Conservation (phyloP, 306 rosid genomes). For the Cotoneaster glaucophyllus region DNA sequence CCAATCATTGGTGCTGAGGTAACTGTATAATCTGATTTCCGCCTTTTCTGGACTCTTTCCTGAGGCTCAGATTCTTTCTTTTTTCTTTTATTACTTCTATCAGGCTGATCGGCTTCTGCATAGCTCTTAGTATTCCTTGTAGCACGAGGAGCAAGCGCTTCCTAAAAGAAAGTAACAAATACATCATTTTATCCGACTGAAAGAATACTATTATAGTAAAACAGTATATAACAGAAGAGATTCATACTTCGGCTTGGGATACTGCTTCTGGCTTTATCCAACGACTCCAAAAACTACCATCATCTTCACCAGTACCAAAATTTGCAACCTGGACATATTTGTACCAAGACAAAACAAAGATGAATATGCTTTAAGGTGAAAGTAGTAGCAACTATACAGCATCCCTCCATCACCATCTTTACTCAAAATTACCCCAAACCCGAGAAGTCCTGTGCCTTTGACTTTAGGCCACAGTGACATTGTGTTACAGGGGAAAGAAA, state of each 20-base stretch:
- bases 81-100: constrained; percentile 77
- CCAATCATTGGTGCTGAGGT: constrained; percentile 79
- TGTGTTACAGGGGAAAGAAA: neutral
- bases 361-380: neutral
- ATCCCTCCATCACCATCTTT: neutral
- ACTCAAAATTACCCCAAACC: neutral
- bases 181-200: neutral
- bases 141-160: constrained; percentile 89
- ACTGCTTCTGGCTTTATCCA: constrained; percentile 91
- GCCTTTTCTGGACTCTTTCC: constrained; percentile 72
- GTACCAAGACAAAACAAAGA: neutral
- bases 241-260: constrained; percentile 80
- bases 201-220: neutral
- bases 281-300: constrained; percentile 99
- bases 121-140: constrained; percentile 88
- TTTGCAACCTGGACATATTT: constrained; percentile 69
- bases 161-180: constrained; percentile 31
- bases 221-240: constrained; percentile 3
- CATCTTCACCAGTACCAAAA: constrained; percentile 83
- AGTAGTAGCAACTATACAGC: neutral
- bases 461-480: neutral
- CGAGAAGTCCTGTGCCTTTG: neutral
- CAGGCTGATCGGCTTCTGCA: constrained; percentile 75
- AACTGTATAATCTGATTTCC: constrained; percentile 62
- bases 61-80: constrained; percentile 78